Conservation (phyloP, 2,329 filamentous ascomycete genomes). For the Arthrinium puccinioides region DNA sequence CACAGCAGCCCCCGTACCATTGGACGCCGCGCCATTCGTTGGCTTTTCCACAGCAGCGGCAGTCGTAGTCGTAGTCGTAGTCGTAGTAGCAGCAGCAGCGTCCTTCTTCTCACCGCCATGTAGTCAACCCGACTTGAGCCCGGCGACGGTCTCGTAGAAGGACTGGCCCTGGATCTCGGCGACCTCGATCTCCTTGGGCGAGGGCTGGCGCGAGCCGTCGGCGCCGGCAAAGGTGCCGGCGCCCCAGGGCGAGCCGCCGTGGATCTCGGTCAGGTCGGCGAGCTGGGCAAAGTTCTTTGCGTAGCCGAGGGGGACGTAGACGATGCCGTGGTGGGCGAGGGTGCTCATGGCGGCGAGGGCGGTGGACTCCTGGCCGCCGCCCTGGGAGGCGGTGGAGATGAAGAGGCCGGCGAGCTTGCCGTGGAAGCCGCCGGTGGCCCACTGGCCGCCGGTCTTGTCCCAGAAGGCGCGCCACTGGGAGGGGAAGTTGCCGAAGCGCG, state of each 20-base stretch:
- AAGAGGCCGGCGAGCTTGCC: conserved; percentile 92
- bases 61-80: conserved; percentile 9
- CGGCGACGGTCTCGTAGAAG: conserved; percentile 73
- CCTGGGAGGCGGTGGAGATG: conserved; percentile 74
- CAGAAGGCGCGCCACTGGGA: conserved; percentile 92
- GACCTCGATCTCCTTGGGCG: conserved; percentile 66
- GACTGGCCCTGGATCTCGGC: conserved; percentile 76
- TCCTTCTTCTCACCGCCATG: conserved; percentile 43
- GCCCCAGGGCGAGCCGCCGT: conserved; percentile 86
- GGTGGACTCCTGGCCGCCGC: conserved; percentile 92
- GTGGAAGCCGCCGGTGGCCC: conserved; percentile 67
- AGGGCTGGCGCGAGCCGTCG: conserved; percentile 81
- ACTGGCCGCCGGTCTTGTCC: conserved; percentile 84
- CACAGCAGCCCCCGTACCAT: no score
- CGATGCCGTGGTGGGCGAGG: conserved; percentile 85
- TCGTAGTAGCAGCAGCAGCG: conserved; percentile 12
- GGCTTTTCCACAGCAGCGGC: no score
- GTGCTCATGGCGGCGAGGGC: conserved; percentile 76
- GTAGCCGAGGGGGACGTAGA: conserved; percentile 94
- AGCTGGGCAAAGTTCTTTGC: conserved; percentile 67
- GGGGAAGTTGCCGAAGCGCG: conserved; percentile 94
- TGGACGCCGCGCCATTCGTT: no score
- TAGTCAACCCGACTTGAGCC: conserved; percentile 66
- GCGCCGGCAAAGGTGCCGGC: conserved; percentile 77
- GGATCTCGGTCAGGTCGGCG: conserved; percentile 67